Conservation (phyloP, 176 grass and related monocot species). For the Oryza coarctata region DNA sequence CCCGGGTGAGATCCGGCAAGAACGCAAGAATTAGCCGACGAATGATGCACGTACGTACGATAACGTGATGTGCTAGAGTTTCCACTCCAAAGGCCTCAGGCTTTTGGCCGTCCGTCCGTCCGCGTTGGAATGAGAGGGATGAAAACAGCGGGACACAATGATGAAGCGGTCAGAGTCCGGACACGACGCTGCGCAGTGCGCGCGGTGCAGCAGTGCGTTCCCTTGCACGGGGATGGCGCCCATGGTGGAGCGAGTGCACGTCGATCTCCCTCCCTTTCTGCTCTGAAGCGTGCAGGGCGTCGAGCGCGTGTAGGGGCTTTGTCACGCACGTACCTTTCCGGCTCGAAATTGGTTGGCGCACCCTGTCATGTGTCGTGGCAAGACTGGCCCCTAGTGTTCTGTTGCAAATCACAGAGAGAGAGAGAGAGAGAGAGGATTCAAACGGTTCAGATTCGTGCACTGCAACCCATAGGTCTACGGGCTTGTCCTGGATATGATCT, state of each 20-base stretch:
- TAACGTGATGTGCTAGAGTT: neutral
- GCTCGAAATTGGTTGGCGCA: neutral
- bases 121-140: constrained; percentile 1
- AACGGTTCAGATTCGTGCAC: too few species aligned
- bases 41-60: constrained; percentile 18
- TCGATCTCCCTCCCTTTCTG: neutral
- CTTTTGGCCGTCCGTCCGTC: neutral
- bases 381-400: neutral
- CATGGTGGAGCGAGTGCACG: neutral
- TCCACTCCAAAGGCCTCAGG: constrained; percentile 32
- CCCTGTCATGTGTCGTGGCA: neutral
- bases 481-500: too few species aligned
- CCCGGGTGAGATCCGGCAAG: too few species aligned
- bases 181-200: neutral
- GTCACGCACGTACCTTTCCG: neutral
- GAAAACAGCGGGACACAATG: constrained; percentile 25
- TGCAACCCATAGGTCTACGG: too few species aligned
- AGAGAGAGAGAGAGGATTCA: too few species aligned
- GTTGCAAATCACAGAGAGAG: too few species aligned
- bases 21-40: neutral
- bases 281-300: constrained; percentile 2
- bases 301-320: constrained; percentile 20
- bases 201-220: too few species aligned
- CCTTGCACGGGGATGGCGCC: neutral
- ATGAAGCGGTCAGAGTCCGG: constrained; percentile 23